Evolutionary conservation across 306 rosid genomes (phyloP).

Genomic region (Styphnolobium japonicum): DNA sequence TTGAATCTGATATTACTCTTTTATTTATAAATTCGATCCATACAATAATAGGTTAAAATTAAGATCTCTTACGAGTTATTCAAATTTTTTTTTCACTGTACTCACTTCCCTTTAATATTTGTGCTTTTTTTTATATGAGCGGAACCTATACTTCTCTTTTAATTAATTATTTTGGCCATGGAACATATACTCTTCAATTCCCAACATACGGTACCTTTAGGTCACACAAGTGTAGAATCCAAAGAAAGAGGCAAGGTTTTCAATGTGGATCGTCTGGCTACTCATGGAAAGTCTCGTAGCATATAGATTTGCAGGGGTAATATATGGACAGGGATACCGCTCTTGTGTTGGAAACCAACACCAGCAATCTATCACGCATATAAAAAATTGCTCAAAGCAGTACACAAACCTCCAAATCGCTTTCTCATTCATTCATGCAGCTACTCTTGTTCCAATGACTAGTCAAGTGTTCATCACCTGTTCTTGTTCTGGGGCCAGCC

Average conservation of each 20-base stretch:
- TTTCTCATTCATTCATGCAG: conserved; percentile 33
- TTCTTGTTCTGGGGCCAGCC: not conserved
- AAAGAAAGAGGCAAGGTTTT: conserved; percentile 9
- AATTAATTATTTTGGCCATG: not conserved
- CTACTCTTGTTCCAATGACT: conserved; percentile 4
- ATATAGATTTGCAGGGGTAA: not conserved
- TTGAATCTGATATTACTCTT: no score
- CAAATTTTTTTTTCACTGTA: no score
- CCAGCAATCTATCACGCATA: not conserved
- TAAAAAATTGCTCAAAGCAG: not conserved
- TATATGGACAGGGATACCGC: conserved; percentile 12
- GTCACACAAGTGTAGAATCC: conserved; percentile 24
- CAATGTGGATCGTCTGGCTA: conserved; percentile 28
- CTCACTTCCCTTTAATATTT: no score
- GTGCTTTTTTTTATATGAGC: no score
- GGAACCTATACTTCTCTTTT: no score
- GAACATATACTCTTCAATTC: not conserved
- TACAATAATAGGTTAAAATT: no score
- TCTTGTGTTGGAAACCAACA: not conserved
- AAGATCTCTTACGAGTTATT: no score
- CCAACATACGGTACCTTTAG: not conserved
- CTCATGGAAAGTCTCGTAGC: conserved; percentile 3
- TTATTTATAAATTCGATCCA: no score
- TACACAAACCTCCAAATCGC: conserved; percentile 9
- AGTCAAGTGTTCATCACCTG: not conserved